Percentiles rank a stretch among this genome's conserved stretches.
phyloP scores from a whole-genome alignment of 2,329 filamentous ascomycete genomes.

The Geosmithia putterillii region DNA sequence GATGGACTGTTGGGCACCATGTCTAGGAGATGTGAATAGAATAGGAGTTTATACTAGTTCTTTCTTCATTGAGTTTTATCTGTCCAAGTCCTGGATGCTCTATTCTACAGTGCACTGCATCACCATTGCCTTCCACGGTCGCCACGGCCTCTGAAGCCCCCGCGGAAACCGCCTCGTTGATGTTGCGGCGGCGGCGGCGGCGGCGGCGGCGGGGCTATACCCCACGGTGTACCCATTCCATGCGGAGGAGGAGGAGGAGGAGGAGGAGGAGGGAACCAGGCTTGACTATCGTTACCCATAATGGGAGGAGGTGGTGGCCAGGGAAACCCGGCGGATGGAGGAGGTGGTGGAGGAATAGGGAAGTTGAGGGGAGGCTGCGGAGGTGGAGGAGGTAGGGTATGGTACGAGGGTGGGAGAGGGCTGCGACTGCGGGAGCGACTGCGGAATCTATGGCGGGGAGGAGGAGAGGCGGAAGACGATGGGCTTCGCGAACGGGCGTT shows the following conservation, averaged over 20 bases:
- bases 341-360: slow-evolving; percentile 21
- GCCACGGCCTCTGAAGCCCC: slow-evolving; percentile 14
- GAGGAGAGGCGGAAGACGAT: slow-evolving; percentile 8
- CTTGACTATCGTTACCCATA: not conserved
- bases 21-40: no score
- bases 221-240: not conserved
- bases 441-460: not conserved
- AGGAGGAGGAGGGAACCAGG: slow-evolving; percentile 1
- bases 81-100: not conserved
- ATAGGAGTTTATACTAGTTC: not conserved
- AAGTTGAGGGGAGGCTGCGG: slow-evolving; percentile 11
- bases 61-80: not conserved
- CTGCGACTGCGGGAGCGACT: slow-evolving; percentile 1
- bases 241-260: not conserved
- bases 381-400: slow-evolving; percentile 8
- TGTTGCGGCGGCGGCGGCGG: slow-evolving; percentile 5
- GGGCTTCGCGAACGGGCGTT: no score
- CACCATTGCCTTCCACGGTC: slow-evolving; percentile 11
- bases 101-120: not conserved
- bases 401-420: slow-evolving; percentile 8
- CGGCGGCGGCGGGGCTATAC: slow-evolving; percentile 8
- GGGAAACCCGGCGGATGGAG: slow-evolving; percentile 23
- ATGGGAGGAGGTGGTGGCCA: slow-evolving; percentile 23
- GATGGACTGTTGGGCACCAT: no score
- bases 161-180: slow-evolving; percentile 2